Evolutionary conservation across 352 stramenopile genomes (phyloP).

Genomic region (Elongisporangium anandrum): DNA sequence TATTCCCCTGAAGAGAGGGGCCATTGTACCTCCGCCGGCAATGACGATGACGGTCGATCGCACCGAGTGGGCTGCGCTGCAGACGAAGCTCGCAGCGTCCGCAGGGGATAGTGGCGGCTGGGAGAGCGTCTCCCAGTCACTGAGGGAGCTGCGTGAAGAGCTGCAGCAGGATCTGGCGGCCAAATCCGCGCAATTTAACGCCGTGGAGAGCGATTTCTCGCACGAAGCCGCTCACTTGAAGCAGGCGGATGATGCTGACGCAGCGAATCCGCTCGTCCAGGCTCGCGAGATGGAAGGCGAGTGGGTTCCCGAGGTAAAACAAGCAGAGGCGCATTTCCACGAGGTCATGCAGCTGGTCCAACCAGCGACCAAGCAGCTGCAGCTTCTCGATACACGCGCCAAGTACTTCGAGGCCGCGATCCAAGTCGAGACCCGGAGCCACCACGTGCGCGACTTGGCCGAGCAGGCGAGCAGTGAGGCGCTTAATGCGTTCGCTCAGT

Average conservation of each 20-base stretch:
- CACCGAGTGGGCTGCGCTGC: too few species aligned
- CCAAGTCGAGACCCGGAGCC: conserved; percentile 49
- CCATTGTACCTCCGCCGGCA: too few species aligned
- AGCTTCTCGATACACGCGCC: conserved; percentile 30
- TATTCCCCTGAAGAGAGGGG: too few species aligned
- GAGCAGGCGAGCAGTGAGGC: conserved; percentile 34
- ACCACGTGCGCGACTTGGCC: conserved; percentile 29
- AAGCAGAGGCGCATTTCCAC: conserved; percentile 42
- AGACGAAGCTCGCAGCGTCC: too few species aligned
- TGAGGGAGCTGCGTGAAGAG: conserved; percentile 11
- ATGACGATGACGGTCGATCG: too few species aligned
- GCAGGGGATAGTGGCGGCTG: conserved; percentile 1
- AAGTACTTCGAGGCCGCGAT: conserved; percentile 42
- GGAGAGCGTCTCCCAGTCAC: conserved; percentile 8
- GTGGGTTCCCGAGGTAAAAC: conserved; percentile 15
- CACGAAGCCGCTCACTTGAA: conserved; percentile 2
- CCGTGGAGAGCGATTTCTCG: conserved; percentile 1
- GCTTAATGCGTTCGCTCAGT: conserved; percentile 35
- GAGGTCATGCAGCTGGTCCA: conserved; percentile 33
- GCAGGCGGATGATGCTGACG: background rate
- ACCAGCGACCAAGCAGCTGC: conserved; percentile 23
- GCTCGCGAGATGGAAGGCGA: conserved; percentile 4
- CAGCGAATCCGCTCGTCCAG: background rate
- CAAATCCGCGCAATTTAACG: conserved; percentile 6
- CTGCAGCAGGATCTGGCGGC: conserved; percentile 9